phyloP scores from a whole-genome alignment of 139 green algal genomes.

The Coccomyxa sp. region DNA sequence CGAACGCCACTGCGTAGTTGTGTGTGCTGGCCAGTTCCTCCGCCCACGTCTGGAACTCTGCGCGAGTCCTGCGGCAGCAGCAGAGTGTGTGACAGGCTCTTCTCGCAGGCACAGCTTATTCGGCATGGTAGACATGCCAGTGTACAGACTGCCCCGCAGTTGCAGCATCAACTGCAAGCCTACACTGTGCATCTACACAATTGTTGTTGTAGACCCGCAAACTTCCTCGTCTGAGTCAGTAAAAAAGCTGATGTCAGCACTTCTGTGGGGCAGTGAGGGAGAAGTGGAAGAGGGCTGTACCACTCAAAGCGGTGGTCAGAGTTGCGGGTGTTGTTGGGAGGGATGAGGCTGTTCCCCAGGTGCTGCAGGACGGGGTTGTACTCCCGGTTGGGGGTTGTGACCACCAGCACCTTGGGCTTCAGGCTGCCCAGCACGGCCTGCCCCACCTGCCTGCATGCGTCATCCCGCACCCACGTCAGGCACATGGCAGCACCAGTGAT shows the following conservation, averaged over 20 bases:
- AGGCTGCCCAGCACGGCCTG: constrained; percentile 43
- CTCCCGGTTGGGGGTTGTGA: constrained; percentile 66
- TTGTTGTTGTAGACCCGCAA: no score
- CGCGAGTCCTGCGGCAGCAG: constrained; percentile 23
- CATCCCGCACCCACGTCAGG: no score
- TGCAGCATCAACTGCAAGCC: no score
- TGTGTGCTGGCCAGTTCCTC: constrained; percentile 16
- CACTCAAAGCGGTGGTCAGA: constrained; percentile 67
- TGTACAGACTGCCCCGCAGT: no score
- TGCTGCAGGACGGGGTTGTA: constrained; percentile 47
- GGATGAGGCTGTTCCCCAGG: constrained; percentile 9
- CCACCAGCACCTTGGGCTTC: constrained; percentile 35
- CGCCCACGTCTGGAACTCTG: constrained; percentile 47
- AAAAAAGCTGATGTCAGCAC: no score
- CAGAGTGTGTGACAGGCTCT: no score
- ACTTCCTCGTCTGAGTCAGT: no score
- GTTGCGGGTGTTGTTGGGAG: constrained; percentile 35
- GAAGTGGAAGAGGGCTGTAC: constrained; percentile 6
- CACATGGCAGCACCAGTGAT: no score
- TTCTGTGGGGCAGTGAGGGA: no score
- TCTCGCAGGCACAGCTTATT: no score
- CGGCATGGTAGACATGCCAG: no score
- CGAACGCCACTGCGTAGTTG: constrained; percentile 43
- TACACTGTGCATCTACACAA: no score
- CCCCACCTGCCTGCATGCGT: constrained; percentile 23